A percentile compares a stretch with the other conserved stretches of the same genome.
Evolutionary conservation across 1,139 yeast species (phyloP).

Genomic region (Magnusiomyces paraingens): DNA sequence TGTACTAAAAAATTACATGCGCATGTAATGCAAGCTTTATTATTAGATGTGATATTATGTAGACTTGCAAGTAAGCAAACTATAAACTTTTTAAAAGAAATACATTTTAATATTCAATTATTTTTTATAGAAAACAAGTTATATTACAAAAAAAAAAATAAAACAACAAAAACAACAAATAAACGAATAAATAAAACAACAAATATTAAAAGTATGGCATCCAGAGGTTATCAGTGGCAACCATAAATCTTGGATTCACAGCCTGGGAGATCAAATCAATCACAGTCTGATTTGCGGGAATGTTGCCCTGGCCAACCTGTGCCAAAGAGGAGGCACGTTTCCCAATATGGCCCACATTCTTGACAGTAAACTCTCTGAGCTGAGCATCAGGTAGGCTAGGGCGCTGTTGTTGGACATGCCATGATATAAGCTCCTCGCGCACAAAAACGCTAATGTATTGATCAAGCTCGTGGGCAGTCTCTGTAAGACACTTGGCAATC

Average conservation of each 20-base stretch:
- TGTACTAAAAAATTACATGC: not conserved
- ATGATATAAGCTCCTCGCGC: slow-evolving; percentile 87
- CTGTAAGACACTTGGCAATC: slow-evolving; percentile 82
- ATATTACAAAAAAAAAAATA: not conserved
- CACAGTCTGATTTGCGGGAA: slow-evolving; percentile 88
- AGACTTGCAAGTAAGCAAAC: too few species aligned
- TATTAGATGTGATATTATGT: too few species aligned
- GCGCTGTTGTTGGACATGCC: slow-evolving; percentile 77
- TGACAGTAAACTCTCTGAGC: slow-evolving; percentile 77
- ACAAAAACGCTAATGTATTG: slow-evolving; percentile 87
- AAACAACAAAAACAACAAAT: not conserved
- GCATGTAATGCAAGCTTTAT: too few species aligned
- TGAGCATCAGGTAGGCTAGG: slow-evolving; percentile 69
- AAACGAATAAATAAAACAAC: slow-evolving; percentile 10
- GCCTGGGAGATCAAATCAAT: slow-evolving; percentile 91
- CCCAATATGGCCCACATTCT: slow-evolving; percentile 79
- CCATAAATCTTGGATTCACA: slow-evolving; percentile 90
- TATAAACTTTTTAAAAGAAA: not conserved
- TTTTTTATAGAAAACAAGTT: not conserved
- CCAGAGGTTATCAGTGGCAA: slow-evolving; percentile 89
- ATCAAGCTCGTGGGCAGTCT: slow-evolving; percentile 72
- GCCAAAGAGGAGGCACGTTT: slow-evolving; percentile 60
- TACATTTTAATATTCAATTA: not conserved
- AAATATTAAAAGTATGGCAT: slow-evolving; percentile 72
- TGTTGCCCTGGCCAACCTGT: slow-evolving; percentile 65